These are phyloP conservation scores for Rubroboletus pulcherrimus DNA, from an alignment of 768 basidiomycete genomes.

Conservation along the genomic window DNA sequence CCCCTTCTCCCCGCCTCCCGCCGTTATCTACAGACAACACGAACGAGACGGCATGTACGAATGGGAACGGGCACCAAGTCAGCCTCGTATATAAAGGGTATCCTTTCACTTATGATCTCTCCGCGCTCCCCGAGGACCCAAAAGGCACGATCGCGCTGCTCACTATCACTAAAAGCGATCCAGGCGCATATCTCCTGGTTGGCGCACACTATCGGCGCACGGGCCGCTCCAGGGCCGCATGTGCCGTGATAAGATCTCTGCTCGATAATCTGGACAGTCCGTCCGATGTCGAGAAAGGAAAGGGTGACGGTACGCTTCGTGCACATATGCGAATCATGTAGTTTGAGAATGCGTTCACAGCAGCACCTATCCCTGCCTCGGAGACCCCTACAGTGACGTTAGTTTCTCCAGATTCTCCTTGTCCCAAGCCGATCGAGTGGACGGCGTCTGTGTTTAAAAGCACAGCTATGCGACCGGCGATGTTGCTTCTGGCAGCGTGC, in stretches of 20 bases:
- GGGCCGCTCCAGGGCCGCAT: conserved; percentile 29
- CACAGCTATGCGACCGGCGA: conserved; percentile 25
- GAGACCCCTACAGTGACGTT: conserved; percentile 7
- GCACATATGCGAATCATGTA: conserved; percentile 8
- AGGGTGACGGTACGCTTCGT: conserved; percentile 25
- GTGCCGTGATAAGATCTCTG: conserved; percentile 26
- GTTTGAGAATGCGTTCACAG: conserved; percentile 15
- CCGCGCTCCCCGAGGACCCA: conserved; percentile 30
- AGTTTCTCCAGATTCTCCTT: conserved; percentile 5
- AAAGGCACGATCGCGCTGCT: conserved; percentile 26
- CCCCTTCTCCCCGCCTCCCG: conserved; percentile 12
- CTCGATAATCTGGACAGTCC: conserved; percentile 12
- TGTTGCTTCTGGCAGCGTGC: conserved; percentile 31
- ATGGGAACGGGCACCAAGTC: conserved; percentile 15
- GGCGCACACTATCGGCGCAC: conserved; percentile 33
- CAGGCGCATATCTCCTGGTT: conserved; percentile 30
- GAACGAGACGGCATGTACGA: neutral
- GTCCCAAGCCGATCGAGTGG: conserved; percentile 6
- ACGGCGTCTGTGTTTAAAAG: conserved; percentile 8
- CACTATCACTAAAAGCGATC: conserved; percentile 27
- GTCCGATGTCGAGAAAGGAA: conserved; percentile 15
- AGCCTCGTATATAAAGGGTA: conserved; percentile 27
- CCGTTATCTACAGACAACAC: conserved; percentile 9
- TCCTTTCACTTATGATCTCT: conserved; percentile 27
- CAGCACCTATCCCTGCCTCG: conserved; percentile 6